These are phyloP conservation scores for Trichoderma guizhouense DNA, from an alignment of 2,329 filamentous ascomycete species.

Conservation along the genomic window DNA sequence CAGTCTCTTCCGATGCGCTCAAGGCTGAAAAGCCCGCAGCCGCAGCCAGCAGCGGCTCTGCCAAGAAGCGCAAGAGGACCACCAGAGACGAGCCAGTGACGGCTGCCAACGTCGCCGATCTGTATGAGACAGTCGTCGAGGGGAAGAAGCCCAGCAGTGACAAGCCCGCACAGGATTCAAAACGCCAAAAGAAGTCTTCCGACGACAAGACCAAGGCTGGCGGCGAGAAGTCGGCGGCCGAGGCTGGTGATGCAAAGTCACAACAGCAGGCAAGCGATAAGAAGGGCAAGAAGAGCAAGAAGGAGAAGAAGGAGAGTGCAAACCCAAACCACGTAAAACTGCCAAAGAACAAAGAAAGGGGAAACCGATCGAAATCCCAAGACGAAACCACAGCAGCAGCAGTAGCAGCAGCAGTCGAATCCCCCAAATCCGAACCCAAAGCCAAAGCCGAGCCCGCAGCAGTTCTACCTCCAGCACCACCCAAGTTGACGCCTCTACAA, in stretches of 20 bases:
- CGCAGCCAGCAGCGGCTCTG: constrained; percentile 31
- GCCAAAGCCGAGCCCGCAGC: constrained; percentile 28
- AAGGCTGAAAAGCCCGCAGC: constrained; percentile 59
- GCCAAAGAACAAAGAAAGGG: constrained; percentile 17
- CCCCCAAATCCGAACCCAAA: constrained; percentile 1
- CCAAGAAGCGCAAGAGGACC: constrained; percentile 57
- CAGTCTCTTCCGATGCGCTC: constrained; percentile 67
- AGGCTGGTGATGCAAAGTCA: constrained; percentile 21
- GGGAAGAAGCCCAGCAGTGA: constrained; percentile 46
- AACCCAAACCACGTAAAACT: constrained; percentile 18
- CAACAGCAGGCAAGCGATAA: neutral
- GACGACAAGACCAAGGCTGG: constrained; percentile 25
- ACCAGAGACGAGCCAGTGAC: constrained; percentile 50
- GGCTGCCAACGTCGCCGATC: constrained; percentile 66
- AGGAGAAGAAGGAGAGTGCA: constrained; percentile 13
- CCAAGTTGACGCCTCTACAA: constrained; percentile 86
- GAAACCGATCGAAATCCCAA: neutral
- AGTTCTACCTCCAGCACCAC: constrained; percentile 41
- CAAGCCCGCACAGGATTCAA: constrained; percentile 30
- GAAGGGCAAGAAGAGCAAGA: constrained; percentile 38
- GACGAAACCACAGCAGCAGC: neutral
- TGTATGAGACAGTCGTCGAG: constrained; percentile 79
- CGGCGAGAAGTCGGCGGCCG: constrained; percentile 32
- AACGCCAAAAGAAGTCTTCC: constrained; percentile 31
- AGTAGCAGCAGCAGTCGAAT: neutral